Evolutionary conservation across 2,329 filamentous ascomycete genomes (phyloP).

Genomic region (Septoria petroselini): DNA sequence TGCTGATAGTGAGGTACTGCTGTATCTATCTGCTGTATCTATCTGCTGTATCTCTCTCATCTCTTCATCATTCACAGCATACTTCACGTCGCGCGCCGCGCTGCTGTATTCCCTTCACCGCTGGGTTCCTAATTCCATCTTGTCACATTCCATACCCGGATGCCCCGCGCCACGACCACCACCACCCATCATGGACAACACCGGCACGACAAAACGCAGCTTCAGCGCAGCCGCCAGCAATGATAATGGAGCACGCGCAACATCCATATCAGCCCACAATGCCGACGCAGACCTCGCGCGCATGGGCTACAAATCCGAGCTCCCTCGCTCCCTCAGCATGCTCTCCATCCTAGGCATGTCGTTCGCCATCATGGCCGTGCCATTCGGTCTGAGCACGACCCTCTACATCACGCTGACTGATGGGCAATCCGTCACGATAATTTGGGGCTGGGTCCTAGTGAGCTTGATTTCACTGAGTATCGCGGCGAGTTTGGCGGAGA

Average conservation of each 20-base stretch:
- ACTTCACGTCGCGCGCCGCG: too few species aligned
- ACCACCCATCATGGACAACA: too few species aligned
- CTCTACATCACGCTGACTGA: conserved; percentile 66
- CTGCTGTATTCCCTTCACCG: too few species aligned
- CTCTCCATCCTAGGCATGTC: conserved; percentile 66
- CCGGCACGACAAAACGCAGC: too few species aligned
- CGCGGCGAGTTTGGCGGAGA: conserved; percentile 65
- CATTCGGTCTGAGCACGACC: conserved; percentile 66
- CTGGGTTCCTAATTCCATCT: too few species aligned
- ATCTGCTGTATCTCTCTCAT: too few species aligned
- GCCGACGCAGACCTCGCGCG: conserved; percentile 61
- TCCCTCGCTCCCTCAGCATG: conserved; percentile 66
- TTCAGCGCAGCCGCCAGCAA: not conserved
- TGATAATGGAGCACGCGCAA: conserved; percentile 9
- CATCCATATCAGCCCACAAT: conserved; percentile 37
- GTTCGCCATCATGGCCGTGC: conserved; percentile 73
- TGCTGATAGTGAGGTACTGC: too few species aligned
- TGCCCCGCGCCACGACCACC: too few species aligned
- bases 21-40: too few species aligned
- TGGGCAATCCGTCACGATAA: conserved; percentile 65
- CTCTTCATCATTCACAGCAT: too few species aligned
- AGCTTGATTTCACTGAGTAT: conserved; percentile 62
- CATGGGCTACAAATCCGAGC: conserved; percentile 66
- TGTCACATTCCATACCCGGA: too few species aligned
- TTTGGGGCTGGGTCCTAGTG: conserved; percentile 68